These are phyloP conservation scores for Globisporangium paroecandrum DNA, from an alignment of 352 stramenopile genomes.

Conservation along the genomic window DNA sequence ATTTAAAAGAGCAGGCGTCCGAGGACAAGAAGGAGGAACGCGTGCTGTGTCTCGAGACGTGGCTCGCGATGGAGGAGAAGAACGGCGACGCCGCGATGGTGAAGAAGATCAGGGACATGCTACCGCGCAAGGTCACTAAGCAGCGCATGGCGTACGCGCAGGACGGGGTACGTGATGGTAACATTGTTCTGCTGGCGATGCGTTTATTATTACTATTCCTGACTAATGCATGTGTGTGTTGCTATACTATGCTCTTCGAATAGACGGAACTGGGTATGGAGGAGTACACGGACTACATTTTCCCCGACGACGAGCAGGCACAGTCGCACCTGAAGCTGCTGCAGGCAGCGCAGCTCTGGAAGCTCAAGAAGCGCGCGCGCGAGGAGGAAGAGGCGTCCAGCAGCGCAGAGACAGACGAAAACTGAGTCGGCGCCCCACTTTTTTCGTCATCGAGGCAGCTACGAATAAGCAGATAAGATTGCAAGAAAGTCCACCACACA, in stretches of 20 bases:
- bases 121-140: slow-evolving; percentile 96
- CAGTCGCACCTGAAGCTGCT: slow-evolving; percentile 96
- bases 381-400: slow-evolving; percentile 34
- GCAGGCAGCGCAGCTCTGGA: slow-evolving; percentile 97
- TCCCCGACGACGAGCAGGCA: slow-evolving; percentile 96
- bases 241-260: not conserved
- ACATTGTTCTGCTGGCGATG: slow-evolving; percentile 16
- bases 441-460: not conserved
- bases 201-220: not conserved
- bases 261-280: slow-evolving; percentile 91
- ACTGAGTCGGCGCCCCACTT: not conserved
- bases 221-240: slow-evolving; percentile 8
- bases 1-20: slow-evolving; percentile 82
- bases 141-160: slow-evolving; percentile 92
- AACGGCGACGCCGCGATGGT: slow-evolving; percentile 46
- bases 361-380: slow-evolving; percentile 78
- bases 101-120: slow-evolving; percentile 89
- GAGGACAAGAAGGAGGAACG: slow-evolving; percentile 92
- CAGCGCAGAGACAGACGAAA: slow-evolving; percentile 4
- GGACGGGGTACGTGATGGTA: slow-evolving; percentile 69
- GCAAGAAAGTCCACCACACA: not conserved
- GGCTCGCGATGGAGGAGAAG: slow-evolving; percentile 92
- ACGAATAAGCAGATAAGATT: not conserved
- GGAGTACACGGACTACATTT: slow-evolving; percentile 99
- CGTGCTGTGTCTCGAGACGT: slow-evolving; percentile 96